phyloP scores from a whole-genome alignment of 2,329 filamentous ascomycete genomes.

The Fusarium torulosum region DNA sequence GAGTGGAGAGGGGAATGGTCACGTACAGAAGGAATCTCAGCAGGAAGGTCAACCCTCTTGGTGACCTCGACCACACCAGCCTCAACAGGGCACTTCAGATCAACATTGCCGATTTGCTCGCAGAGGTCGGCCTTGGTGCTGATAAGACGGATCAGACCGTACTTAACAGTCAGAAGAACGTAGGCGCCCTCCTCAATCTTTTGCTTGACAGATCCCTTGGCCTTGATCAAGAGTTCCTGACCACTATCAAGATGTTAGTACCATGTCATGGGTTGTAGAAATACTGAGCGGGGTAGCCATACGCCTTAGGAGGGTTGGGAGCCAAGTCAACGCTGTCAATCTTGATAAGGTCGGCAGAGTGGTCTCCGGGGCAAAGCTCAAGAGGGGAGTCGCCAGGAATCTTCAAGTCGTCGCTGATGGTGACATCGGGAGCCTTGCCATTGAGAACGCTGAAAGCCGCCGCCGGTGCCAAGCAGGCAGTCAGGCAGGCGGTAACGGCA shows the following conservation, averaged over 20 bases:
- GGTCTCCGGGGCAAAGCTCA: constrained; percentile 77
- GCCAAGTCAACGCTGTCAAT: constrained; percentile 84
- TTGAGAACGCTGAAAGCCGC: constrained; percentile 59
- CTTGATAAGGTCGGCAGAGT: constrained; percentile 75
- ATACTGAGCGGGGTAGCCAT: constrained; percentile 57
- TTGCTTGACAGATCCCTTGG: constrained; percentile 79
- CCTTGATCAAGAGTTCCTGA: constrained; percentile 80
- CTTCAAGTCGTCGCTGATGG: constrained; percentile 66
- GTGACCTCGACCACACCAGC: constrained; percentile 78
- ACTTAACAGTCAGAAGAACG: constrained; percentile 88
- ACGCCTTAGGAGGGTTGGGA: constrained; percentile 91
- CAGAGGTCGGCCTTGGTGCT: constrained; percentile 86
- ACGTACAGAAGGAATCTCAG: constrained; percentile 88
- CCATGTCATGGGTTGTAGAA: constrained; percentile 3
- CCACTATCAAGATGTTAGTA: constrained; percentile 69
- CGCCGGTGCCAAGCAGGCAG: constrained; percentile 60
- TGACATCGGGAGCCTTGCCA: constrained; percentile 53
- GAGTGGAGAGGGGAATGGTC: neutral
- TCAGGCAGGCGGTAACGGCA: constrained; percentile 60
- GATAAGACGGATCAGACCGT: constrained; percentile 91
- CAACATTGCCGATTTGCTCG: constrained; percentile 88
- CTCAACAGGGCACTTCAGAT: constrained; percentile 88
- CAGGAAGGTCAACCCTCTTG: constrained; percentile 88
- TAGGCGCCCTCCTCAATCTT: constrained; percentile 82
- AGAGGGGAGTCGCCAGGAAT: constrained; percentile 91